A percentile compares a stretch with the other conserved stretches of the same genome.
These are phyloP conservation scores for Alternaria ventricosa DNA, from an alignment of 2,329 filamentous ascomycete species.

Conservation along the genomic window DNA sequence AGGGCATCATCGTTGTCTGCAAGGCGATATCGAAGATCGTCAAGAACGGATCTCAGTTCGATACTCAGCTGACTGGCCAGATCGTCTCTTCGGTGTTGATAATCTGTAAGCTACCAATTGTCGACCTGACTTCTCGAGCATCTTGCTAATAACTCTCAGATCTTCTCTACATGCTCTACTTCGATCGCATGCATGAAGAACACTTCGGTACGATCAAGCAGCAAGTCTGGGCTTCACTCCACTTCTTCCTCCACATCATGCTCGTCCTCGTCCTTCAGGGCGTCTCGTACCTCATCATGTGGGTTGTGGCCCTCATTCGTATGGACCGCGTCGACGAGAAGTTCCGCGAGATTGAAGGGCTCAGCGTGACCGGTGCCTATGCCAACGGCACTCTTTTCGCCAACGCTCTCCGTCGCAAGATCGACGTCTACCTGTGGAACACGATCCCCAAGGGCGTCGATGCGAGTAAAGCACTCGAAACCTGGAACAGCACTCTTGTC, in stretches of 20 bases:
- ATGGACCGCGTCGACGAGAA: constrained; percentile 17
- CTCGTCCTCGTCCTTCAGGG: constrained; percentile 31
- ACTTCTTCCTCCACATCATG: constrained; percentile 43
- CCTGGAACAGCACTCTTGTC: constrained; percentile 8
- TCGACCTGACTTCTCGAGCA: neutral
- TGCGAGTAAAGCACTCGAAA: constrained; percentile 14
- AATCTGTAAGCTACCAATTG: constrained; percentile 21
- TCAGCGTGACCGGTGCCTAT: constrained; percentile 2
- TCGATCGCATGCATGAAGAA: constrained; percentile 38
- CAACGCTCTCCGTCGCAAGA: neutral
- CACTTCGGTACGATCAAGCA: constrained; percentile 45
- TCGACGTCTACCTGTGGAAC: constrained; percentile 24
- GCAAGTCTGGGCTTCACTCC: constrained; percentile 40
- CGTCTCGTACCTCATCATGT: constrained; percentile 43
- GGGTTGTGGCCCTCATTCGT: constrained; percentile 27
- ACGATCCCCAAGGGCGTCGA: constrained; percentile 35
- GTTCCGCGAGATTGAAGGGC: constrained; percentile 11
- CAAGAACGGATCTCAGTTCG: constrained; percentile 38
- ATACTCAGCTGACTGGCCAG: constrained; percentile 36
- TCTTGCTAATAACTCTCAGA: constrained; percentile 5
- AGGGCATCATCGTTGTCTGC: constrained; percentile 49
- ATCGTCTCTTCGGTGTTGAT: constrained; percentile 43
- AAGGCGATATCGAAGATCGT: constrained; percentile 45
- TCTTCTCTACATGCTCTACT: constrained; percentile 46
- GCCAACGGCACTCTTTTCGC: constrained; percentile 2